Conservation (phyloP, 495 filamentous ascomycete species). For the Penicillium nucicola region DNA sequence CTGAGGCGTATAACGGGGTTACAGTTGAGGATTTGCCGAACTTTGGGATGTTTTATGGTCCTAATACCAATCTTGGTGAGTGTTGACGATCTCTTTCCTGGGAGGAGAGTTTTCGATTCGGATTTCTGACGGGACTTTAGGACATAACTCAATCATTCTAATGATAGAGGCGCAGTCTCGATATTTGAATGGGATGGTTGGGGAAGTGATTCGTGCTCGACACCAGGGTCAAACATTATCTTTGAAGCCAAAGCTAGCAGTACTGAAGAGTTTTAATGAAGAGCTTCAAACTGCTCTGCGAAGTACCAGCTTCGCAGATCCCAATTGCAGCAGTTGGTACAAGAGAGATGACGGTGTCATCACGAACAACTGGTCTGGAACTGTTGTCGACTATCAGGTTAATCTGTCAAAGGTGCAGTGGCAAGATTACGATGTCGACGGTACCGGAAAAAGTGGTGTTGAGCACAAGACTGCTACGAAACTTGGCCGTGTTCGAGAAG, state of each 20-base stretch:
- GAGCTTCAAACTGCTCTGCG: slow-evolving; percentile 42
- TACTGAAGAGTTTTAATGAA: slow-evolving; percentile 42
- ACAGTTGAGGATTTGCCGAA: slow-evolving; percentile 51
- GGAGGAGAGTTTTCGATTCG: neutral
- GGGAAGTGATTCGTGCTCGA: slow-evolving; percentile 34
- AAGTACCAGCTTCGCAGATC: slow-evolving; percentile 48
- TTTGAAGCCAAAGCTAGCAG: slow-evolving; percentile 33
- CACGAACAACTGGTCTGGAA: slow-evolving; percentile 55
- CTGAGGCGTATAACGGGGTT: slow-evolving; percentile 45
- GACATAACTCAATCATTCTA: slow-evolving; percentile 53
- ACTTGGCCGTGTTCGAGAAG: slow-evolving; percentile 44
- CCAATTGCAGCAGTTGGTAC: slow-evolving; percentile 55
- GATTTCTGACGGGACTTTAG: slow-evolving; percentile 11
- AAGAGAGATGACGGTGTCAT: slow-evolving; percentile 51
- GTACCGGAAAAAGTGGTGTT: slow-evolving; percentile 30
- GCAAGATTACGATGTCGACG: slow-evolving; percentile 45
- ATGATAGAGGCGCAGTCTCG: slow-evolving; percentile 59
- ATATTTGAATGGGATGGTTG: slow-evolving; percentile 48
- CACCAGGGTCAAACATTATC: slow-evolving; percentile 32
- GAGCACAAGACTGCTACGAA: slow-evolving; percentile 28
- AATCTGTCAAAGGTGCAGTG: slow-evolving; percentile 40
- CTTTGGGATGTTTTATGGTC: slow-evolving; percentile 57
- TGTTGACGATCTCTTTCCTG: neutral
- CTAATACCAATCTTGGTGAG: slow-evolving; percentile 54
- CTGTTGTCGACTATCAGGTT: slow-evolving; percentile 49